phyloP scores from a whole-genome alignment of 257 asterid genomes.

The Prunella vulgaris region DNA sequence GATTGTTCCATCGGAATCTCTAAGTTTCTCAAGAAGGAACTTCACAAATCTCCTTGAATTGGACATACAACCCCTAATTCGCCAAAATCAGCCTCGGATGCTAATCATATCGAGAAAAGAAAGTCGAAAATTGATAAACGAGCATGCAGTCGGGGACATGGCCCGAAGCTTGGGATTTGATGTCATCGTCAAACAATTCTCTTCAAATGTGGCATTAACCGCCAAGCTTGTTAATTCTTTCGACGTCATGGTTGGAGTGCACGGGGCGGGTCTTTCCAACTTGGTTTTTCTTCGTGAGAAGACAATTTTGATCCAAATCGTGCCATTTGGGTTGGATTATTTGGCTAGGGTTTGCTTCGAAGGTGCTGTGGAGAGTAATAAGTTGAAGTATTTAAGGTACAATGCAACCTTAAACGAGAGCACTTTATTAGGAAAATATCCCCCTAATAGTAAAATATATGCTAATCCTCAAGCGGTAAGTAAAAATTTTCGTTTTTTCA shows the following conservation, averaged over 20 bases:
- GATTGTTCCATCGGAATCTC: slow-evolving; percentile 23
- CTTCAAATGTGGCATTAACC: not conserved
- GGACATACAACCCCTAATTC: slow-evolving; percentile 7
- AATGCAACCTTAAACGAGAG: slow-evolving; percentile 43
- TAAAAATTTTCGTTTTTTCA: not conserved
- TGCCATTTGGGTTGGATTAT: slow-evolving; percentile 32
- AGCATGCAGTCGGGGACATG: slow-evolving; percentile 19
- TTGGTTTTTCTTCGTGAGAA: slow-evolving; percentile 64
- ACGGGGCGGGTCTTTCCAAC: slow-evolving; percentile 75
- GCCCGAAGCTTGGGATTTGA: slow-evolving; percentile 45
- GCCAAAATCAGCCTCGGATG: slow-evolving; percentile 25
- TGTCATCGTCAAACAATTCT: slow-evolving; percentile 24
- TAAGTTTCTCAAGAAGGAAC: slow-evolving; percentile 26
- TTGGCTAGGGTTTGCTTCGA: slow-evolving; percentile 26
- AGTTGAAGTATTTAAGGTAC: slow-evolving; percentile 45
- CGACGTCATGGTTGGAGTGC: slow-evolving; percentile 65
- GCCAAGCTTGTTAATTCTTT: slow-evolving; percentile 38
- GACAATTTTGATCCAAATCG: slow-evolving; percentile 46
- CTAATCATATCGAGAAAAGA: slow-evolving; percentile 43
- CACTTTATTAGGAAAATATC: slow-evolving; percentile 19
- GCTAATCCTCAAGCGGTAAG: not conserved
- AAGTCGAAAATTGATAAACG: slow-evolving; percentile 34
- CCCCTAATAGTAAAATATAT: not conserved
- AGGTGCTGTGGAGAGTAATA: slow-evolving; percentile 36
- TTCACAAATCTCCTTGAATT: slow-evolving; percentile 38